Percentiles rank a stretch among this genome's conserved stretches.
phyloP scores from a whole-genome alignment of 2,329 filamentous ascomycete genomes.

The Penicillium nordicum region DNA sequence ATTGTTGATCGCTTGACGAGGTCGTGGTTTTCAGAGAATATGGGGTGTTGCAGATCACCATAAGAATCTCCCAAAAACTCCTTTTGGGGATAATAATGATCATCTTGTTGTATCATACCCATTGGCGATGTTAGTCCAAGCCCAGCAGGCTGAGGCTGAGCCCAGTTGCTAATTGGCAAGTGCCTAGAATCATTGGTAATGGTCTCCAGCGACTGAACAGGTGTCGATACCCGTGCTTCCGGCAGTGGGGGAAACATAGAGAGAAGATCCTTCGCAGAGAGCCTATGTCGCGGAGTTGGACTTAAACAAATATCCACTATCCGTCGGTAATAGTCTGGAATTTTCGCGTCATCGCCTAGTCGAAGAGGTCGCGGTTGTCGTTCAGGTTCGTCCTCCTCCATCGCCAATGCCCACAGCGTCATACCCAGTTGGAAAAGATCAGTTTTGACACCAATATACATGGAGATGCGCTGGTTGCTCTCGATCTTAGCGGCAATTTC shows the following conservation, averaged over 20 bases:
- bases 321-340: conserved; percentile 75
- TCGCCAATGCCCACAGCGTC: conserved; percentile 90
- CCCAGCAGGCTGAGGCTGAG: not conserved
- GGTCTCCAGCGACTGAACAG: conserved; percentile 6
- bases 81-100: conserved; percentile 6
- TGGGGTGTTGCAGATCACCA: conserved; percentile 5
- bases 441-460: conserved; percentile 98
- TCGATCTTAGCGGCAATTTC: conserved; percentile 83
- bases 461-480: conserved; percentile 83
- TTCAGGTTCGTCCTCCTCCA: conserved; percentile 87
- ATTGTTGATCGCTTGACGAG: conserved; percentile 21
- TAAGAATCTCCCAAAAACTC: conserved; percentile 2
- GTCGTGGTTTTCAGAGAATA: conserved; percentile 12
- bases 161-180: conserved; percentile 7
- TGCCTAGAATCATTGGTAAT: conserved; percentile 1
- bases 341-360: conserved; percentile 51
- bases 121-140: not conserved
- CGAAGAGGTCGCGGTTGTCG: conserved; percentile 66
- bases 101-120: not conserved
- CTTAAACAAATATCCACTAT: conserved; percentile 75
- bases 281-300: conserved; percentile 66
- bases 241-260: conserved; percentile 57
- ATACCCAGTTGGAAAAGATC: conserved; percentile 95
- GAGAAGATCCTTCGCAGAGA: conserved; percentile 70
- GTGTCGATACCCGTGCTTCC: conserved; percentile 13